Evolutionary conservation across 2,329 filamentous ascomycete species (phyloP).

Genomic region (Grosmannia huntii): DNA sequence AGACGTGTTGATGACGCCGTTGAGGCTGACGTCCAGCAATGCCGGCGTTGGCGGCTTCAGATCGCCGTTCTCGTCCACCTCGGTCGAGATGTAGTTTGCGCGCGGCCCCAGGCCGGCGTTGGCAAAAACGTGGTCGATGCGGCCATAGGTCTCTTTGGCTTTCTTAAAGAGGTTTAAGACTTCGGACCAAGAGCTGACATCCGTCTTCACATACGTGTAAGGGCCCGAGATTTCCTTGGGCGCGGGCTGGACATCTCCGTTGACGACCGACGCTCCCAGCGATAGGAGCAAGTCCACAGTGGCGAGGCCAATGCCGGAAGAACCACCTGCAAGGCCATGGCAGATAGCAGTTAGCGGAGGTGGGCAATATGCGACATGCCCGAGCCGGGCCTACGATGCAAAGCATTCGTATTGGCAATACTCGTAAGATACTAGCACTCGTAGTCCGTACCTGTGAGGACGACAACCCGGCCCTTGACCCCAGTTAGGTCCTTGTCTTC

Average conservation of each 20-base stretch:
- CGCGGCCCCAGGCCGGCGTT: background rate
- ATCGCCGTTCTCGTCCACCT: background rate
- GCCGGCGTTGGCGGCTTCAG: background rate
- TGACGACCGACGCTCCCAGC: background rate
- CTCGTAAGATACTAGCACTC: background rate
- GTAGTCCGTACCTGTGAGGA: background rate
- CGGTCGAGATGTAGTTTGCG: background rate
- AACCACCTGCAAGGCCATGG: background rate
- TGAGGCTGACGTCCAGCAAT: constrained; percentile 2
- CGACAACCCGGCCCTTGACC: background rate
- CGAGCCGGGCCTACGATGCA: background rate
- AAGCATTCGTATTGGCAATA: background rate
- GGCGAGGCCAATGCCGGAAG: constrained; percentile 1
- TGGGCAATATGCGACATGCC: background rate
- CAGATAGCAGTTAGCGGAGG: background rate
- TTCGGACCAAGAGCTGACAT: background rate
- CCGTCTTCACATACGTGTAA: background rate
- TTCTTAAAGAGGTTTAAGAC: background rate
- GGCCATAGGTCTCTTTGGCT: background rate
- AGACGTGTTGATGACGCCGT: constrained; percentile 2
- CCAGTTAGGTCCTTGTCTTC: background rate
- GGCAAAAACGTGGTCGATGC: constrained; percentile 2
- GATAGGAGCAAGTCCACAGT: background rate
- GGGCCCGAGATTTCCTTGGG: background rate
- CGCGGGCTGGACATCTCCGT: background rate